These are phyloP conservation scores for Phylloporus gajari DNA, from an alignment of 1,284 basidiomycete species.

Conservation along the genomic window DNA sequence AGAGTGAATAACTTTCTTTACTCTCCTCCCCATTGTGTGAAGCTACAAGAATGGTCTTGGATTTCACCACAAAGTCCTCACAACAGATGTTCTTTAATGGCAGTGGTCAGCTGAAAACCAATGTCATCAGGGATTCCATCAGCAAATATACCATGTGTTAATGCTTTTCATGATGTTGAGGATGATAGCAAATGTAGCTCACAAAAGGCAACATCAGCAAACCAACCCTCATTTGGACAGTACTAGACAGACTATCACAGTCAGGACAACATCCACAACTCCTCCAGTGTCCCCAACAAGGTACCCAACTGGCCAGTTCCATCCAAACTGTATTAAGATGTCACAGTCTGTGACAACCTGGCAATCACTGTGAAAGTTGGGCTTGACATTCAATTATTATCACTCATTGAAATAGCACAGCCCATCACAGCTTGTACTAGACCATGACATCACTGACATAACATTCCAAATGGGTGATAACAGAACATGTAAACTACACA, in stretches of 20 bases:
- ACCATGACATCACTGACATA: background rate
- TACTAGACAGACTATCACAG: background rate
- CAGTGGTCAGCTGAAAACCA: too few species aligned
- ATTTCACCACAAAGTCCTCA: too few species aligned
- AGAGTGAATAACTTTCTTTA: too few species aligned
- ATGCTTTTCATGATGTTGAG: too few species aligned
- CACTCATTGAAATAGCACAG: background rate
- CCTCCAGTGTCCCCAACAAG: background rate
- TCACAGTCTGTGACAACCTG: background rate
- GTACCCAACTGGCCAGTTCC: slow-evolving; percentile 6
- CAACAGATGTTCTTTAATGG: too few species aligned
- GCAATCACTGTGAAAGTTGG: background rate
- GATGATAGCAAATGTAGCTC: too few species aligned
- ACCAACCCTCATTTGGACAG: background rate
- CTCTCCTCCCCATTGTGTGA: too few species aligned
- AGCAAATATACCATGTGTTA: too few species aligned
- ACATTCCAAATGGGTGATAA: background rate
- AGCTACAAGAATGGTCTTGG: too few species aligned
- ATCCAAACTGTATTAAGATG: background rate
- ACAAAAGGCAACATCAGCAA: too few species aligned
- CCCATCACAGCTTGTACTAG: background rate
- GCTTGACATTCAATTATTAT: background rate
- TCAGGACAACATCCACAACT: background rate
- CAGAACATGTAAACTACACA: background rate
- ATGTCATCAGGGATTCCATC: too few species aligned